Base-by-base conservation (phyloP, 208 protist species). In the Naegleria fowleri region DNA sequence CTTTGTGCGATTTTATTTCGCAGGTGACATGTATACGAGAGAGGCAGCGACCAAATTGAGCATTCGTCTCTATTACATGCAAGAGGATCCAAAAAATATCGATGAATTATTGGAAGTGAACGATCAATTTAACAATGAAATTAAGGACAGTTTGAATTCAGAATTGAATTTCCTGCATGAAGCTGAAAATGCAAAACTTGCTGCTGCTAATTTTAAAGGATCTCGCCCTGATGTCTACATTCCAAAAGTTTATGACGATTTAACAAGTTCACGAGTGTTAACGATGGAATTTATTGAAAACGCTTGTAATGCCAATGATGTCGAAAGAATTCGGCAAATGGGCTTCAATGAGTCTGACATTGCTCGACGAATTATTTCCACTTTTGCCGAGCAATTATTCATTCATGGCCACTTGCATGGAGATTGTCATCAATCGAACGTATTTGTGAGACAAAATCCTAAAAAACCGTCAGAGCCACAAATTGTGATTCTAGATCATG, bases 261-360 rank as follows among this genome's bases (percentile, higher is more conserved):
- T 94, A 7, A 94, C 94, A 0, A 90, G 79, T 33, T 88, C 84
- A 51, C 40, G 93, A 19, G 92, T 96, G 3, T 90, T 96, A 4
- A 94, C 94, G 0, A 95, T 95, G 94, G 94, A 96, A 79, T 96
- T 95, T 91, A 92, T 95, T 40, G 79, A 85, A 4, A 59, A 94
- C 41, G 79, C 79, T n/a, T 39, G 79, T 11, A 85, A 85, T 29
- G n/a, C 79, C 5, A 85, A 85, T 85, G 79, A 43, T 43, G 36
- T 85, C 4, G 25, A 85, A 3, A 43, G 36, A 43, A 85, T 39
- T 33, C 38, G 79, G 43, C 36, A 7, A 43, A 85, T 85, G 79
- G 79, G 79, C 11, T 43, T 85, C 11, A 15, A 43, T 43, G 79
- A 85, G 29, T 5, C 36, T 85, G 79, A 85, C 5, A 13, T 43